phyloP scores from a whole-genome alignment of 192 early-diverging fungal species.

The Umbelopsis sp. region DNA sequence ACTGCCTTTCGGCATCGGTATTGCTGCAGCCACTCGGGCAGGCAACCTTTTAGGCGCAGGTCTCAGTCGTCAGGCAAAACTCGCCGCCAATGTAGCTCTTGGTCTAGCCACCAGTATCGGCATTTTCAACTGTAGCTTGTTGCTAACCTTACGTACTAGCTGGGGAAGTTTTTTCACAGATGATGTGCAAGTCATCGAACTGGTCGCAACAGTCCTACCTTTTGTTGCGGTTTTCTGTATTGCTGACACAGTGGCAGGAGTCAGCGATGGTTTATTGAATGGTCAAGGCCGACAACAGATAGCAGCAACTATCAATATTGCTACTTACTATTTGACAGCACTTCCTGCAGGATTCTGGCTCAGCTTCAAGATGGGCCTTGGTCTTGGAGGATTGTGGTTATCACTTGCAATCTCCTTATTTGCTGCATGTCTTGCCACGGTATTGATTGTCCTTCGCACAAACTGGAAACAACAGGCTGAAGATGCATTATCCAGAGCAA shows the following conservation, averaged over 20 bases:
- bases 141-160: constrained; percentile 50
- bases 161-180: constrained; percentile 75
- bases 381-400: constrained; percentile 66
- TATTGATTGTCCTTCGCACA: constrained; percentile 8
- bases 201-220: constrained; percentile 75
- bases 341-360: constrained; percentile 64
- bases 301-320: constrained; percentile 57
- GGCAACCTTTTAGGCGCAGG: constrained; percentile 61
- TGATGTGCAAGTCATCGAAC: constrained; percentile 63
- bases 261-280: constrained; percentile 71
- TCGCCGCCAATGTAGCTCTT: constrained; percentile 54
- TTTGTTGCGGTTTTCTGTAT: constrained; percentile 77
- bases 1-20: constrained; percentile 54
- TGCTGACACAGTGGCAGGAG: constrained; percentile 61
- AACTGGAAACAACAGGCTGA: constrained; percentile 29
- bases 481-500: neutral
- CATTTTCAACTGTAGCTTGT: constrained; percentile 43
- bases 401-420: constrained; percentile 42
- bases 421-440: constrained; percentile 34
- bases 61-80: constrained; percentile 50
- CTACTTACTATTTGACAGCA: constrained; percentile 65
- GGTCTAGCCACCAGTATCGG: constrained; percentile 49
- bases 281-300: constrained; percentile 78
- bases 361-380: constrained; percentile 53
- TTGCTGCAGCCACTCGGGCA: constrained; percentile 55